Conservation (phyloP, 2,329 filamentous ascomycete genomes). For the Claviceps paspali region DNA sequence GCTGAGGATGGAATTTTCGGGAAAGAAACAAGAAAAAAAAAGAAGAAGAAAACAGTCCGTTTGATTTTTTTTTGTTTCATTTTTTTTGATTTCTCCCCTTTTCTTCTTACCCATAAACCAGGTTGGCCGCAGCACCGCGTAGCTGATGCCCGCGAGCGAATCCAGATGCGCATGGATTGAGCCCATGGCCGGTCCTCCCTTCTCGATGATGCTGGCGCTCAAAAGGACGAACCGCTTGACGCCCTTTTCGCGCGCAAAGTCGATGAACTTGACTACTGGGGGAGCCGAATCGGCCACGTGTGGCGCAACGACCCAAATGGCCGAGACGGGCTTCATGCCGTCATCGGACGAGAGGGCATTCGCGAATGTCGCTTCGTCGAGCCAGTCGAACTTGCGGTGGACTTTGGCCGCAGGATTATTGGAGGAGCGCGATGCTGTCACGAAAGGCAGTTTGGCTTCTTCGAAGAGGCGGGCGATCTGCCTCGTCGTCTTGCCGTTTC, state of each 20-base stretch:
- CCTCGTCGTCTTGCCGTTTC: background rate
- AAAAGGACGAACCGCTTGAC: constrained; percentile 1
- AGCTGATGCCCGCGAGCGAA: background rate
- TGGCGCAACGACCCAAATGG: background rate
- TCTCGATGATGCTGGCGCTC: constrained; percentile 1
- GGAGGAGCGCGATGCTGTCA: too few species aligned
- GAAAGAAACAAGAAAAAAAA: too few species aligned
- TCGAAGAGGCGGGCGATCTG: background rate
- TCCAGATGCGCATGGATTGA: background rate
- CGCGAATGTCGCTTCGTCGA: background rate
- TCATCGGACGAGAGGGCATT: background rate
- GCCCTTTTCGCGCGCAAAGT: background rate
- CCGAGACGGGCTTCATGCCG: background rate
- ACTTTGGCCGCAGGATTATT: too few species aligned
- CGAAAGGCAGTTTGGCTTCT: background rate
- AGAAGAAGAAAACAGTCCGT: too few species aligned
- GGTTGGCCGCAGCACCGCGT: background rate
- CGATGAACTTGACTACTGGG: background rate
- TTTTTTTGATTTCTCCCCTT: too few species aligned
- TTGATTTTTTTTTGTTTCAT: too few species aligned
- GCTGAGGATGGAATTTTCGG: too few species aligned
- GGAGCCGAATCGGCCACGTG: background rate
- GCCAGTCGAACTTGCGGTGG: background rate
- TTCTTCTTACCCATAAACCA: constrained; percentile 2
- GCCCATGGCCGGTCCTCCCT: constrained; percentile 1